A percentile compares a stretch with the other conserved stretches of the same genome.
Evolutionary conservation across 1,284 basidiomycete species (phyloP).

Genomic region (Butyriboletus appendiculatus): DNA sequence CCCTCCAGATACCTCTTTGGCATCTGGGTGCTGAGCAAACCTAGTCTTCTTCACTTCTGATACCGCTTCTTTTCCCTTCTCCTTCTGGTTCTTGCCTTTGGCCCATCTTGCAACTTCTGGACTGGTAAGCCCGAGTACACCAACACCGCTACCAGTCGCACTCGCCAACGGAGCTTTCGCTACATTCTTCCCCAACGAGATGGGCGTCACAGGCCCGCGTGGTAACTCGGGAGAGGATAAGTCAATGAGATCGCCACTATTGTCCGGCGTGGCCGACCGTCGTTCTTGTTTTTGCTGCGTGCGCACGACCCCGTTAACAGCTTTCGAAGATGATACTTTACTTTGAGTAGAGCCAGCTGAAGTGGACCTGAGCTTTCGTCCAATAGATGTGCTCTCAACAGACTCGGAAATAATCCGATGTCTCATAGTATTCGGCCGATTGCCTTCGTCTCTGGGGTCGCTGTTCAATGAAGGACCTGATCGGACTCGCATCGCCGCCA

Average conservation of each 20-base stretch:
- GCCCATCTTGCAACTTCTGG: conserved; percentile 54
- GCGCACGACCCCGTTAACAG: background rate
- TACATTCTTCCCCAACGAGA: conserved; percentile 36
- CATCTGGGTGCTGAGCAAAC: conserved; percentile 26
- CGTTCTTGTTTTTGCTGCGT: conserved; percentile 7
- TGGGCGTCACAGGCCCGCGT: conserved; percentile 45
- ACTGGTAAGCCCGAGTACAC: conserved; percentile 46
- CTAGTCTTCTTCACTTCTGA: conserved; percentile 25
- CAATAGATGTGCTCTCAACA: background rate
- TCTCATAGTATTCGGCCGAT: background rate
- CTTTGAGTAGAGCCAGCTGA: conserved; percentile 3
- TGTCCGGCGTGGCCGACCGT: conserved; percentile 19
- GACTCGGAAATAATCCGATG: conserved; percentile 28
- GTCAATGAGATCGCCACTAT: conserved; percentile 23
- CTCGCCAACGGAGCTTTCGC: conserved; percentile 10
- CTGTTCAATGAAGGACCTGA: conserved; percentile 14
- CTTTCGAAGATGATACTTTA: conserved; percentile 11
- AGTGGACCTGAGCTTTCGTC: conserved; percentile 5
- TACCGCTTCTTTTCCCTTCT: conserved; percentile 23
- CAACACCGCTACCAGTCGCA: conserved; percentile 19
- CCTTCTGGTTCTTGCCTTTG: conserved; percentile 32
- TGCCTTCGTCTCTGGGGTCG: background rate
- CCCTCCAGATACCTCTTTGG: conserved; percentile 38
- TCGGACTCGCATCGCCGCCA: conserved; percentile 24
- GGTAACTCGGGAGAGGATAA: conserved; percentile 56